Evolutionary conservation across 352 stramenopile genomes (phyloP), one percentile per base, ranked within the genome.

Genomic region (Globisporangium radiosum): DNA sequence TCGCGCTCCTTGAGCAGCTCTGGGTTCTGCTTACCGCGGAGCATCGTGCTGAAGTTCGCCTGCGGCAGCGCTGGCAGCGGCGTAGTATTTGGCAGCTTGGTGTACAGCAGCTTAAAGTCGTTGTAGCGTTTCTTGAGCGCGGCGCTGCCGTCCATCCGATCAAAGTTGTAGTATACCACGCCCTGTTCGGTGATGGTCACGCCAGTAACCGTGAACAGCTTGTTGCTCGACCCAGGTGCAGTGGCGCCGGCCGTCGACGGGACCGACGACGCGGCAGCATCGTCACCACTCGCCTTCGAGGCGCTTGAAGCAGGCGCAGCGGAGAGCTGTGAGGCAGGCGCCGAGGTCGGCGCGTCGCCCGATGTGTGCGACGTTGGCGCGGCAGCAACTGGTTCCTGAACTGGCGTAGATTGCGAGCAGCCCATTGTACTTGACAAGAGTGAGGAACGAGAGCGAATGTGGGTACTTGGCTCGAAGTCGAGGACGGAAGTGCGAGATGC

Each of bases 91-190:
- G 62, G 58, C 0, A 91, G 67, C 9, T 63, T 62, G 9, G 65
- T 62, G 56, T 92, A 75, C 8, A 94, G 67, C 45, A 68, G 59
- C 73, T 92, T 92, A 60, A 94, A 94, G 63, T 92, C 85, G 59
- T 81, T 90, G 69, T 76, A 92, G 63, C 82, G 82, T 65, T 83
- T 88, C 66, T 90, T 88, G 54, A 86, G 66, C 36, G 55, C 55
- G 11, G 13, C 57, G 4, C 72, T 65, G 48, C 68, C 67, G 37
- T 86, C 69, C 0, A 53, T 56, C 2, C 73, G 40, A 54, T 87
- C 70, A 37, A 94, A 56, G 10, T 71, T 61, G 80, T 94, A 94
- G 52, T 77, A 87, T 3, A 92, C 85, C 7, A 90, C 68, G 36
- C 82, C 80, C 2, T 72, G 49, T 9, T 85, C 77, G 15, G 78